Evolutionary conservation across 108 stramenopile genomes (phyloP).

Genomic region (Conticribra weissflogii): DNA sequence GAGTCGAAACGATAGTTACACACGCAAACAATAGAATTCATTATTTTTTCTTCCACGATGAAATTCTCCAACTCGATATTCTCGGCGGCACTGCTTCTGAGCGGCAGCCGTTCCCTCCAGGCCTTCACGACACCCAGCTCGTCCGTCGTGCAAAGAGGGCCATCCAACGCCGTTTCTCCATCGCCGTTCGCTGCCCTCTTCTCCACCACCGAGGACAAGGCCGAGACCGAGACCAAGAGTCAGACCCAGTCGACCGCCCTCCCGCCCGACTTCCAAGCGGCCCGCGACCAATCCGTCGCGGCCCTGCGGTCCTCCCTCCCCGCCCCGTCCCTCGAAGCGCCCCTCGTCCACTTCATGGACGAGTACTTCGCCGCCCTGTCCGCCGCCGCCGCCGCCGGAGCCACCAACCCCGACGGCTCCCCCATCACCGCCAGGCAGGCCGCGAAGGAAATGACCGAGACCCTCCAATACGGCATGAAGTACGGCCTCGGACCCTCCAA

Average conservation of each 20-base stretch:
- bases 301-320: conserved; percentile 22
- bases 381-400: conserved; percentile 29
- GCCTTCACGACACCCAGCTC: conserved; percentile 10
- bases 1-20: too few relatives aligned
- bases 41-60: conserved; percentile 1
- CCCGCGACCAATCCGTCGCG: conserved; percentile 47
- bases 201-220: conserved; percentile 31
- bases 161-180: too few relatives aligned
- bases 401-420: conserved; percentile 35
- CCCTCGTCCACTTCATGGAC: conserved; percentile 70
- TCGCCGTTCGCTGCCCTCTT: conserved; percentile 6
- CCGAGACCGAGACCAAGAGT: neutral
- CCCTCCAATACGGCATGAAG: conserved; percentile 65
- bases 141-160: neutral
- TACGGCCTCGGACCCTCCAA: conserved; percentile 70
- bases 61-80: conserved; percentile 29
- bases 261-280: conserved; percentile 60
- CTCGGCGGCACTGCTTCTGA: conserved; percentile 13
- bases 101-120: conserved; percentile 6
- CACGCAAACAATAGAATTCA: neutral
- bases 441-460: conserved; percentile 58
- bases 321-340: conserved; percentile 32
- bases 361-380: conserved; percentile 76
- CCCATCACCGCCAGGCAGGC: conserved; percentile 40
- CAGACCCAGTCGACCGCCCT: neutral